These are phyloP conservation scores for Erysimum cheiri DNA, from an alignment of 441 rosid genomes.

Conservation along the genomic window DNA sequence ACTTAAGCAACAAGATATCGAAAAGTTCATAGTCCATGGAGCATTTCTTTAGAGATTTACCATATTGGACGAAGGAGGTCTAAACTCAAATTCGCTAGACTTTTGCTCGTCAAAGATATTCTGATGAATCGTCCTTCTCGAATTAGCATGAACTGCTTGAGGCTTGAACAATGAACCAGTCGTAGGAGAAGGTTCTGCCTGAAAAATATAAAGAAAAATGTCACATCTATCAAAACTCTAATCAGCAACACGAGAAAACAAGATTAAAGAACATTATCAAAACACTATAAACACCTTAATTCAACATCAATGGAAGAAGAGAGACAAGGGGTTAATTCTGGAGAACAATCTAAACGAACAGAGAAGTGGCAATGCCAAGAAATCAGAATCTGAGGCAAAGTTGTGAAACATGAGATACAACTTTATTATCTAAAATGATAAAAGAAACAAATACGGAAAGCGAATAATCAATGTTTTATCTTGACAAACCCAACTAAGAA, in stretches of 20 bases:
- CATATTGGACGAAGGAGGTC: slow-evolving; percentile 69
- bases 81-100: slow-evolving; percentile 72
- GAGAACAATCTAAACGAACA: too few relatives aligned
- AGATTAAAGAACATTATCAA: background rate
- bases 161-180: slow-evolving; percentile 84
- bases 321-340: too few relatives aligned
- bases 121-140: slow-evolving; percentile 49
- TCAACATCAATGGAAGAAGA: too few relatives aligned
- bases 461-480: too few relatives aligned
- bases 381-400: too few relatives aligned
- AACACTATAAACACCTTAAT: too few relatives aligned
- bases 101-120: slow-evolving; percentile 50
- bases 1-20: background rate
- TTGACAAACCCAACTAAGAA: too few relatives aligned
- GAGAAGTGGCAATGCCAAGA: too few relatives aligned
- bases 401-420: too few relatives aligned
- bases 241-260: slow-evolving; percentile 14
- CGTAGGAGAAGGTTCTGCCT: slow-evolving; percentile 95
- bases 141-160: slow-evolving; percentile 53
- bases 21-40: background rate
- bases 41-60: slow-evolving; percentile 48
- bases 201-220: slow-evolving; percentile 39
- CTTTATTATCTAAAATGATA: too few relatives aligned
- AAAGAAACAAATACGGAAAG: too few relatives aligned
- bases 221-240: background rate